phyloP scores from a whole-genome alignment of 805 yeast species.

The Teunomyces tritomae region DNA sequence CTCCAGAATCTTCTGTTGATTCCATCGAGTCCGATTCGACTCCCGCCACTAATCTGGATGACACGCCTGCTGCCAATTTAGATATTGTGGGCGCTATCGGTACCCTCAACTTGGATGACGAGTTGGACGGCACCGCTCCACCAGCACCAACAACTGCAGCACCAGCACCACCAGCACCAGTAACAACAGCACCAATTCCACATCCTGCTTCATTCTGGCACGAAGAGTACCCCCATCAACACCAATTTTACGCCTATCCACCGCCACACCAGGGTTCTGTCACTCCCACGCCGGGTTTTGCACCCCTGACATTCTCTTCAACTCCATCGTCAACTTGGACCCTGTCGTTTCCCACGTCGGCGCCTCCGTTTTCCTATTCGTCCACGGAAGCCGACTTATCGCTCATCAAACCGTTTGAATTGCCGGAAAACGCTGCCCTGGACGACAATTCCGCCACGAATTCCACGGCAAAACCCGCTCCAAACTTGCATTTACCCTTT shows the following conservation, averaged over 20 bases:
- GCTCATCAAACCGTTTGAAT: constrained; percentile 17
- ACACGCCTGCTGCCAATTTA: constrained; percentile 13
- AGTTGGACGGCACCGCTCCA: constrained; percentile 9
- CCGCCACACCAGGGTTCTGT: constrained; percentile 23
- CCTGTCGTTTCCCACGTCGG: constrained; percentile 31
- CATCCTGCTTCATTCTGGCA: constrained; percentile 4
- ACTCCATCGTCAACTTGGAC: constrained; percentile 41
- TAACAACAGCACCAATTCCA: neutral
- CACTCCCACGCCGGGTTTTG: constrained; percentile 28
- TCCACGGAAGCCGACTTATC: constrained; percentile 2
- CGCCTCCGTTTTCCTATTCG: constrained; percentile 33
- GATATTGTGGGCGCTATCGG: constrained; percentile 50
- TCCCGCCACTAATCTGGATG: no score
- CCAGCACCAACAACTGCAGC: neutral
- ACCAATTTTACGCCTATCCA: constrained; percentile 15
- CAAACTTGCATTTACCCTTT: constrained; percentile 20
- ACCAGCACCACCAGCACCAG: constrained; percentile 3
- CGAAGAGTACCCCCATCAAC: constrained; percentile 7
- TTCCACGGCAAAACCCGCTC: neutral
- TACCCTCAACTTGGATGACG: constrained; percentile 45
- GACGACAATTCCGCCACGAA: constrained; percentile 10
- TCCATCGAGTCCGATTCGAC: constrained; percentile 1
- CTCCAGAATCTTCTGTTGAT: constrained; percentile 6
- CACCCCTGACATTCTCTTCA: constrained; percentile 20
- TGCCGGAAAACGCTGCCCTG: constrained; percentile 11